A percentile compares a stretch with the other conserved stretches of the same genome.
Evolutionary conservation across 495 filamentous ascomycete genomes (phyloP).

Genomic region (Aspergillus taichungensis): DNA sequence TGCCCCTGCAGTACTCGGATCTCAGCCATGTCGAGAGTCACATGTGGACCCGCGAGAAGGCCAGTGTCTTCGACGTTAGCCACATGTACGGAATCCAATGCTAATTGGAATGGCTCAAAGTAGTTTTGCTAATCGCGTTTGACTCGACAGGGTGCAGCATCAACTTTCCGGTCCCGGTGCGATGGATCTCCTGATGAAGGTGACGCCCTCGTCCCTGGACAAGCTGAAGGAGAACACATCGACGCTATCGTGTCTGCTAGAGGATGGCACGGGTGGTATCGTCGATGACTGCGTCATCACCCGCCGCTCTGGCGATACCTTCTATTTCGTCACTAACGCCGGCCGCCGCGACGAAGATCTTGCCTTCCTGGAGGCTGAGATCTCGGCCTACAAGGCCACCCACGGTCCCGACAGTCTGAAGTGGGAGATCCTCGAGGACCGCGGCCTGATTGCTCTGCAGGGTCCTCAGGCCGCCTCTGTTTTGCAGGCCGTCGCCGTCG

Average conservation of each 20-base stretch:
- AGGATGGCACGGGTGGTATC: constrained; percentile 75
- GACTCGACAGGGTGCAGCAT: constrained; percentile 52
- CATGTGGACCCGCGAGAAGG: constrained; percentile 75
- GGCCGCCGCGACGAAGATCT: constrained; percentile 82
- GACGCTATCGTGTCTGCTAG: constrained; percentile 74
- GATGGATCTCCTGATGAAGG: constrained; percentile 61
- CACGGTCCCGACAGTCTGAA: constrained; percentile 44
- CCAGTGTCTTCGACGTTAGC: constrained; percentile 80
- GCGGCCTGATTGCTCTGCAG: constrained; percentile 76
- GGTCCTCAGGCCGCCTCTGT: constrained; percentile 65
- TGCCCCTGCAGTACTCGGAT: constrained; percentile 83
- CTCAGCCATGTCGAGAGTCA: constrained; percentile 72
- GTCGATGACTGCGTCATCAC: constrained; percentile 91
- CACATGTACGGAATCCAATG: constrained; percentile 38
- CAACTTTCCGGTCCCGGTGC: constrained; percentile 71
- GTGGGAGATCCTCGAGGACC: constrained; percentile 60
- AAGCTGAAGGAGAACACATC: constrained; percentile 50
- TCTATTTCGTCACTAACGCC: constrained; percentile 97
- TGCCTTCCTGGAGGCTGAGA: constrained; percentile 57
- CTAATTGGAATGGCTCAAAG: not conserved
- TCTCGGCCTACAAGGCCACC: constrained; percentile 43
- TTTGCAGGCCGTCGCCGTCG: constrained; percentile 45
- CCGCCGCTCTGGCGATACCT: constrained; percentile 53
- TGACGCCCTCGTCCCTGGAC: constrained; percentile 65
- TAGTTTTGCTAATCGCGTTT: not conserved